phyloP scores from a whole-genome alignment of 176 grass and related monocot species.

The Cymbopogon citratus region DNA sequence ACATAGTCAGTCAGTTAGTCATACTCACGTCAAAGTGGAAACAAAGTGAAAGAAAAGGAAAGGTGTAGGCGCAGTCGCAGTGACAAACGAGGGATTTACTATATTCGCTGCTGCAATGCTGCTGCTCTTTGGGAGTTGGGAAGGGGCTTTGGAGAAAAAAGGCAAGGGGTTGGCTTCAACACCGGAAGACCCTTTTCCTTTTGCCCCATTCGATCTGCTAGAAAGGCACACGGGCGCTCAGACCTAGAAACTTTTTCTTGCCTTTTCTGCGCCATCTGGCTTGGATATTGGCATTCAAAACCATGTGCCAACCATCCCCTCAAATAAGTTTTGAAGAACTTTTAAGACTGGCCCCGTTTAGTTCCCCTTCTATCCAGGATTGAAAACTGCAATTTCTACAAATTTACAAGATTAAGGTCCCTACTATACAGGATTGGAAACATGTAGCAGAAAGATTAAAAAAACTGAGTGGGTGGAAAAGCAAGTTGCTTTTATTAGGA shows the following conservation, averaged over 20 bases:
- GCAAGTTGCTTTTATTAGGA: too few species aligned
- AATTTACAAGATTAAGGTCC: too few species aligned
- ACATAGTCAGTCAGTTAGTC: constrained; percentile 8
- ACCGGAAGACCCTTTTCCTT: constrained; percentile 3
- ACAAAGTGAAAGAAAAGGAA: not conserved
- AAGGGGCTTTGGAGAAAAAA: not conserved
- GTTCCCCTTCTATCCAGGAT: too few species aligned
- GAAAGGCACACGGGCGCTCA: constrained; percentile 23
- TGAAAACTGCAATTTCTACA: too few species aligned
- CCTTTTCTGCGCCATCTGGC: not conserved
- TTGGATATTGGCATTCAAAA: not conserved
- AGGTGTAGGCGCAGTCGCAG: not conserved
- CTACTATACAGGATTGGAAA: too few species aligned
- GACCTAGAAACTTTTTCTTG: not conserved
- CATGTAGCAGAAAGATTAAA: too few species aligned
- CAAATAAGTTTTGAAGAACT: too few species aligned
- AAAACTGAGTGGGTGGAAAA: too few species aligned
- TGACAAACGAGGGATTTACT: constrained; percentile 34
- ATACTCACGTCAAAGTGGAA: too few species aligned
- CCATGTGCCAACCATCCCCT: too few species aligned
- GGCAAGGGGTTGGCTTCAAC: constrained; percentile 28
- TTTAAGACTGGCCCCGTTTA: too few species aligned
- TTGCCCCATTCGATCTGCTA: constrained; percentile 24
- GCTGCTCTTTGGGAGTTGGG: constrained; percentile 7
- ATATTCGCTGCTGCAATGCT: too few species aligned